Percentiles rank a stretch among this genome's conserved stretches.
Conservation (phyloP, 805 yeast species). For the Candida parachauliodes region DNA sequence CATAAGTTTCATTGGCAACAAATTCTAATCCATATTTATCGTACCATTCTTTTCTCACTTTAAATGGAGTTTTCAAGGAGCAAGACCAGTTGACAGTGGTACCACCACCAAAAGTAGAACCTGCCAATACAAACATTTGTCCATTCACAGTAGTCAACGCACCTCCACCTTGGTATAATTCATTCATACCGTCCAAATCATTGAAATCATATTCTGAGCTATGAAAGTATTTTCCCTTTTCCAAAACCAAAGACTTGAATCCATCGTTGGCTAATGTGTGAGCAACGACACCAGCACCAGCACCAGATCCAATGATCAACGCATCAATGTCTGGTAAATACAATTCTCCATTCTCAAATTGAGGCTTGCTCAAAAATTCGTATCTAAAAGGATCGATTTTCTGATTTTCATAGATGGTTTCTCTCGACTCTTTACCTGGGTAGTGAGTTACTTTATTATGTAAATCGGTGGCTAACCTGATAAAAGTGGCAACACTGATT, state of each 20-base stretch:
- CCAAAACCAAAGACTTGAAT: constrained; percentile 42
- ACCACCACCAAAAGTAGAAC: constrained; percentile 57
- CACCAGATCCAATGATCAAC: constrained; percentile 49
- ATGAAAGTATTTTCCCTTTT: constrained; percentile 45
- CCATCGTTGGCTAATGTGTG: constrained; percentile 43
- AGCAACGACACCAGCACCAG: constrained; percentile 53
- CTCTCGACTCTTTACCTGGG: constrained; percentile 32
- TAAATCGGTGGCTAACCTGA: constrained; percentile 26
- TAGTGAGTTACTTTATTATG: constrained; percentile 35
- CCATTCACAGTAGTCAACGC: constrained; percentile 28
- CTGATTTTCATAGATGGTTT: constrained; percentile 25
- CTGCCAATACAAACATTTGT: constrained; percentile 41
- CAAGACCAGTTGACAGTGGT: constrained; percentile 59
- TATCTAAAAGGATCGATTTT: constrained; percentile 24
- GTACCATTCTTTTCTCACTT: constrained; percentile 51
- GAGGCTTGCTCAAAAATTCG: constrained; percentile 28
- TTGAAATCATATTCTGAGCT: constrained; percentile 31
- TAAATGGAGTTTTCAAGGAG: constrained; percentile 45
- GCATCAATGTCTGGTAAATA: constrained; percentile 39
- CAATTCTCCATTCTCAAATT: constrained; percentile 23
- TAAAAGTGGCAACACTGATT: constrained; percentile 23
- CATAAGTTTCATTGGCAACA: constrained; percentile 41
- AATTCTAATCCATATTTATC: constrained; percentile 42
- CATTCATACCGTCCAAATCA: constrained; percentile 33
- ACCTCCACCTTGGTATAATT: constrained; percentile 41